Conservation (phyloP, 352 stramenopile genomes). For the Phytophthora tubulina region DNA sequence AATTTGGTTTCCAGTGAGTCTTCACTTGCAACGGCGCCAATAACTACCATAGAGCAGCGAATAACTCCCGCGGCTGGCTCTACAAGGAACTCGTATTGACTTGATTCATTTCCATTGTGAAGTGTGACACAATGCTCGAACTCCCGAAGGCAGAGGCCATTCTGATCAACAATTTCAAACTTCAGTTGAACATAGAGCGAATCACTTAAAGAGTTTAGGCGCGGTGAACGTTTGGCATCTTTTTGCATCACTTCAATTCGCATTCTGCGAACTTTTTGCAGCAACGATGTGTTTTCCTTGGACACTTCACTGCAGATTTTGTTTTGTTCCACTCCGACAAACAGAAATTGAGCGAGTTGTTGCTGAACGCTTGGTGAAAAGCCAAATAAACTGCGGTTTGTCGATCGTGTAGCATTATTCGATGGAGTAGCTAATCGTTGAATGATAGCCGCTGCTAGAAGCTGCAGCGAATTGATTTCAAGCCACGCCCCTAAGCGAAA, state of each 20-base stretch:
- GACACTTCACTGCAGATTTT: background rate
- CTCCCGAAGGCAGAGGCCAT: background rate
- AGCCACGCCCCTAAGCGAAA: constrained; percentile 30
- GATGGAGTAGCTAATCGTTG: constrained; percentile 19
- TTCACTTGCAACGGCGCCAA: background rate
- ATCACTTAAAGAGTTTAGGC: background rate
- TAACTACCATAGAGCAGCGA: constrained; percentile 8
- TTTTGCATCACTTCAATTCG: background rate
- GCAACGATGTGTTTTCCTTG: background rate
- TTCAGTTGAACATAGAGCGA: constrained; percentile 4
- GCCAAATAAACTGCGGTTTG: constrained; percentile 12
- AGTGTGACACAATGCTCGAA: constrained; percentile 18
- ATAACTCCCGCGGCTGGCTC: background rate
- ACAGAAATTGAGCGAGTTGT: constrained; percentile 46
- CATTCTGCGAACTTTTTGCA: constrained; percentile 3
- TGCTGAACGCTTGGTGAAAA: constrained; percentile 44
- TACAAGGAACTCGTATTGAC: constrained; percentile 12
- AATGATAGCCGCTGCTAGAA: constrained; percentile 22
- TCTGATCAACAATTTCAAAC: constrained; percentile 17
- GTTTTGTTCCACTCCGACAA: constrained; percentile 27
- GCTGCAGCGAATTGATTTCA: constrained; percentile 10
- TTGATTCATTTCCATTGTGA: background rate
- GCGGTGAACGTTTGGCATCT: constrained; percentile 5
- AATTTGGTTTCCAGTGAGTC: constrained; percentile 3
- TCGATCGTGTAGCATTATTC: background rate